Evolutionary conservation across 164 flowering plant species (phyloP).

Genomic region (Aristolochia californica): DNA sequence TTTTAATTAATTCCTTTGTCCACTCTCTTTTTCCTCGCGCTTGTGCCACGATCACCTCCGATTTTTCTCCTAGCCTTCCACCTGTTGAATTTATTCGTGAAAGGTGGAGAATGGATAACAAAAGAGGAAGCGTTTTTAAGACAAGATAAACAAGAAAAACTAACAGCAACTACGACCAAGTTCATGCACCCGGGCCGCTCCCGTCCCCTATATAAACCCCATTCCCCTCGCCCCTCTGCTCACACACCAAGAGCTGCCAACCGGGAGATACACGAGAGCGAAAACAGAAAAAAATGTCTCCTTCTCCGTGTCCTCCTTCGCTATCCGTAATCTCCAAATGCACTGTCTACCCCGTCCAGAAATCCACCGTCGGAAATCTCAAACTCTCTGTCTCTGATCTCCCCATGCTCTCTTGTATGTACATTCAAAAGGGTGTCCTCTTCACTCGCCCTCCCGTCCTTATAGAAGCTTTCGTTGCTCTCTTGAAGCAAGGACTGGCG

Average conservation of each 20-base stretch:
- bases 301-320: slow-evolving; percentile 10
- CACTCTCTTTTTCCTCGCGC: too few relatives aligned
- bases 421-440: slow-evolving; percentile 79
- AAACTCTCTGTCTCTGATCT: slow-evolving; percentile 74
- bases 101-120: background rate
- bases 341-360: slow-evolving; percentile 31
- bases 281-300: slow-evolving; percentile 2
- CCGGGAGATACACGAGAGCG: background rate
- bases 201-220: background rate
- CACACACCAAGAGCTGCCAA: background rate
- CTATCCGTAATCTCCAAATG: slow-evolving; percentile 35
- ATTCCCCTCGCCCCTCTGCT: background rate
- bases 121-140: background rate
- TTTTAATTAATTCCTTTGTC: too few relatives aligned
- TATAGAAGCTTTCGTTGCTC: slow-evolving; percentile 23
- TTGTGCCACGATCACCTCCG: background rate
- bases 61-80: background rate
- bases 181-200: slow-evolving; percentile 3
- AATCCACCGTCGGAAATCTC: slow-evolving; percentile 20
- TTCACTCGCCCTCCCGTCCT: slow-evolving; percentile 33
- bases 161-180: slow-evolving; percentile 1
- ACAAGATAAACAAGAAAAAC: background rate
- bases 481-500: slow-evolving; percentile 44
- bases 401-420: slow-evolving; percentile 91
- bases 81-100: background rate